Evolutionary conservation across 768 basidiomycete species (phyloP).

Genomic region (Fomitopsis pulvina): DNA sequence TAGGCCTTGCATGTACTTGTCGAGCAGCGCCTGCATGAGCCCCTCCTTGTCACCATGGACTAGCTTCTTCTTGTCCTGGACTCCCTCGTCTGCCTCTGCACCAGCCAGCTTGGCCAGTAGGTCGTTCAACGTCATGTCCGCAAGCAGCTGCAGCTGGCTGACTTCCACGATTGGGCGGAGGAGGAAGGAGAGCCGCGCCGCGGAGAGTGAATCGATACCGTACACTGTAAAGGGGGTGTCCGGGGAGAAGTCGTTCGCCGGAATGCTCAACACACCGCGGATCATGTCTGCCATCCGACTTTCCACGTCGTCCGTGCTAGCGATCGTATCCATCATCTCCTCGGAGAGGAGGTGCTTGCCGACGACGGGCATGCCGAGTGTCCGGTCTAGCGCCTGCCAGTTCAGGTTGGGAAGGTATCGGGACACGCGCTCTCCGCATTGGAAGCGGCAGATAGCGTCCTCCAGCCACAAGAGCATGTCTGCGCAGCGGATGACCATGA

Average conservation of each 20-base stretch:
- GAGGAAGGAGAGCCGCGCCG: conserved; percentile 29
- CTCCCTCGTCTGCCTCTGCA: not conserved
- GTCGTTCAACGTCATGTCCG: conserved; percentile 26
- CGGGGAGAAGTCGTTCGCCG: conserved; percentile 26
- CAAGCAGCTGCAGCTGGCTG: conserved; percentile 32
- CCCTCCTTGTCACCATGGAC: too few species aligned
- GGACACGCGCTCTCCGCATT: conserved; percentile 12
- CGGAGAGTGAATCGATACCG: conserved; percentile 36
- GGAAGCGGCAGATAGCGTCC: conserved; percentile 24
- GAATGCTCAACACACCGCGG: conserved; percentile 23
- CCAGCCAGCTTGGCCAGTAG: conserved; percentile 8
- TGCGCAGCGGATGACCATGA: not conserved
- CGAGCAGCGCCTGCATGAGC: too few species aligned
- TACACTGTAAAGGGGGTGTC: conserved; percentile 36
- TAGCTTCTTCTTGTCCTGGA: too few species aligned
- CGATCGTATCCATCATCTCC: not conserved
- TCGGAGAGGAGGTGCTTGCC: conserved; percentile 2
- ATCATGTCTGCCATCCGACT: conserved; percentile 7
- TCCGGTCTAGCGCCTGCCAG: conserved; percentile 17
- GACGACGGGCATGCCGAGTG: not conserved
- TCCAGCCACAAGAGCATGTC: conserved; percentile 24
- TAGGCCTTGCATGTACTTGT: too few species aligned
- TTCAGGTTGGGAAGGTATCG: conserved; percentile 29
- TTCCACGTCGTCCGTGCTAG: not conserved
- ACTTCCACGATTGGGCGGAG: conserved; percentile 25